phyloP scores from a whole-genome alignment of 208 protist genomes.

The Vickermania ingenoplastis region DNA sequence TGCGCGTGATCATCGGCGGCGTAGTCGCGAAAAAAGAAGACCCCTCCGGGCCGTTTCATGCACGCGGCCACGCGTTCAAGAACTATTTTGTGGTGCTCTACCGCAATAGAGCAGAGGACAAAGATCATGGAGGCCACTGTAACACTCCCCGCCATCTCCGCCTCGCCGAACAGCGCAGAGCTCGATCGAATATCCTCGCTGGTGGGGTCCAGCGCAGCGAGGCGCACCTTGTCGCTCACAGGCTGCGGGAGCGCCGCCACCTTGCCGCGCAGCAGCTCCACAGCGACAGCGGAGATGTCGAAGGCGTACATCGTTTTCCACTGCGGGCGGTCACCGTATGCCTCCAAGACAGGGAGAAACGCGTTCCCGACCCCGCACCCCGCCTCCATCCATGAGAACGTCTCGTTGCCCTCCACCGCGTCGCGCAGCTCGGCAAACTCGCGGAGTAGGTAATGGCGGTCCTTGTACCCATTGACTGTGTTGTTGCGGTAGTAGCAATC shows the following conservation, averaged over 20 bases:
- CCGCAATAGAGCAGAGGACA: conserved; percentile 88
- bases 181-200: conserved; percentile 25
- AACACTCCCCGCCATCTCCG: not conserved
- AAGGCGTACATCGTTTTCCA: conserved; percentile 71
- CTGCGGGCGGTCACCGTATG: conserved; percentile 53
- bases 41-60: conserved; percentile 47
- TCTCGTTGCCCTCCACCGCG: conserved; percentile 15
- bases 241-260: conserved; percentile 10
- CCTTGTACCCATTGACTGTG: conserved; percentile 82
- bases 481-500: conserved; percentile 88
- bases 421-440: conserved; percentile 73
- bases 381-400: conserved; percentile 78
- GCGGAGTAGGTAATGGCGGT: conserved; percentile 82
- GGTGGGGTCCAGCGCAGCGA: conserved; percentile 45
- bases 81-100: conserved; percentile 33
- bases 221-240: conserved; percentile 42
- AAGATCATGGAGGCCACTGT: conserved; percentile 91
- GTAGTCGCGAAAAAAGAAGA: conserved; percentile 89
- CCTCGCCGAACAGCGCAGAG: conserved; percentile 12
- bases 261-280: conserved; percentile 65
- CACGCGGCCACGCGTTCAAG: conserved; percentile 45
- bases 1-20: conserved; percentile 66
- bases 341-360: conserved; percentile 78
- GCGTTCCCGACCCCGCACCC: conserved; percentile 94
- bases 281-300: conserved; percentile 87